phyloP scores from a whole-genome alignment of 1,139 yeast species.

The Blastobotrys indianensis region DNA sequence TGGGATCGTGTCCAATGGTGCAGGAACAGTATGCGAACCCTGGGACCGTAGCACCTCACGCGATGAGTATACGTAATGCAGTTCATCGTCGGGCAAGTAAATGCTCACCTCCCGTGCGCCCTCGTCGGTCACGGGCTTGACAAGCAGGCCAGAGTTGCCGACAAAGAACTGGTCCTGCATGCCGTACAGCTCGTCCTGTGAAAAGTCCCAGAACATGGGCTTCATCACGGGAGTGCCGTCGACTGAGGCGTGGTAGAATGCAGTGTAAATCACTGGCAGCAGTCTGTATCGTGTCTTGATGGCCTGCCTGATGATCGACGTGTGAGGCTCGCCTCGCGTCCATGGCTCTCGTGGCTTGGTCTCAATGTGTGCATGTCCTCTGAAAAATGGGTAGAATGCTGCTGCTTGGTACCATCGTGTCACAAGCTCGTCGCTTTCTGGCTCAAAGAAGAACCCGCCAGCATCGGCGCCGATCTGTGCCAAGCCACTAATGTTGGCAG shows the following conservation, averaged over 20 bases:
- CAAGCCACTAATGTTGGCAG: slow-evolving; percentile 73
- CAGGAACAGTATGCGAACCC: slow-evolving; percentile 36
- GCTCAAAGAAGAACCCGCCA: slow-evolving; percentile 85
- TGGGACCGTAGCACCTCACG: slow-evolving; percentile 31
- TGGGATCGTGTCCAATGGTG: slow-evolving; percentile 60
- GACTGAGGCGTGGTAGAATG: slow-evolving; percentile 55
- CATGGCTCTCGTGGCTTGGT: slow-evolving; percentile 88
- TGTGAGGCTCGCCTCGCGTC: slow-evolving; percentile 68
- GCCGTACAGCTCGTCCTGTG: slow-evolving; percentile 44
- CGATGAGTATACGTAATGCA: slow-evolving; percentile 50
- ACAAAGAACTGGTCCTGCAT: slow-evolving; percentile 79
- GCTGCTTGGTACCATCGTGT: slow-evolving; percentile 94
- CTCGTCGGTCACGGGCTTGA: slow-evolving; percentile 68
- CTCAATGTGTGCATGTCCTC: slow-evolving; percentile 93
- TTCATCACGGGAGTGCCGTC: slow-evolving; percentile 64
- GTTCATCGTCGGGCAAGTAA: slow-evolving; percentile 56
- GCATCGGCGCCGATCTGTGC: slow-evolving; percentile 94
- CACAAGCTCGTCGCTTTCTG: slow-evolving; percentile 65
- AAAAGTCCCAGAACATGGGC: slow-evolving; percentile 65
- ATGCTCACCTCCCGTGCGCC: slow-evolving; percentile 41
- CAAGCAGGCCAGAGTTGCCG: slow-evolving; percentile 64
- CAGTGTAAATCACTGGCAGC: slow-evolving; percentile 70
- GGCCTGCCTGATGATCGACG: slow-evolving; percentile 59
- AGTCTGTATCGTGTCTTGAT: slow-evolving; percentile 63
- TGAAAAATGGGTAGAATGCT: slow-evolving; percentile 86